These are phyloP conservation scores for Arbutus unedo DNA, from an alignment of 148 eudicot species.

Conservation along the genomic window DNA sequence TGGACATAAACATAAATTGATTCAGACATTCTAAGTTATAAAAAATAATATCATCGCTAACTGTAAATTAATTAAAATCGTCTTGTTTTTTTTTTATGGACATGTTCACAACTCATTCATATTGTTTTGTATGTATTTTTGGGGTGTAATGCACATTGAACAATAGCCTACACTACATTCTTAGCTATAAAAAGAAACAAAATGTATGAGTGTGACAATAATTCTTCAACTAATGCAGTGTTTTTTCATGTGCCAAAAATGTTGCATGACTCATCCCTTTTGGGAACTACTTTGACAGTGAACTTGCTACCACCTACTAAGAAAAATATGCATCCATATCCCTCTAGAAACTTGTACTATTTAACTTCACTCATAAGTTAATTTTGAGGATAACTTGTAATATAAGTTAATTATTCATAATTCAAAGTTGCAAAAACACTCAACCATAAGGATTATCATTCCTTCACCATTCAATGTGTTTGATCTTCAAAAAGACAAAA, in stretches of 20 bases:
- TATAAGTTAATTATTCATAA: not conserved
- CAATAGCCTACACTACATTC: not conserved
- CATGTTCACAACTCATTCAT: too few relatives aligned
- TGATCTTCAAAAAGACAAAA: not conserved
- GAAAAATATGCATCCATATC: not conserved
- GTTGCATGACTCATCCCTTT: not conserved
- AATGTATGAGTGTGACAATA: not conserved
- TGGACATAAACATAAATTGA: too few relatives aligned
- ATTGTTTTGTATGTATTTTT: too few relatives aligned
- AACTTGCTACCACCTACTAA: not conserved
- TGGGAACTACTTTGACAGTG: slow-evolving; percentile 14
- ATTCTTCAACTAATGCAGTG: not conserved
- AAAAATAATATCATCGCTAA: too few relatives aligned
- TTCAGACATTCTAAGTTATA: too few relatives aligned
- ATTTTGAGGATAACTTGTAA: not conserved
- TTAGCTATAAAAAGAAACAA: not conserved
- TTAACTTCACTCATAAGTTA: not conserved
- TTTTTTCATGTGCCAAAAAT: not conserved
- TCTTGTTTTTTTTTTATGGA: too few relatives aligned
- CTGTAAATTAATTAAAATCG: too few relatives aligned
- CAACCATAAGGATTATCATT: not conserved
- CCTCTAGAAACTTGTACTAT: not conserved
- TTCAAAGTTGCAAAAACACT: not conserved
- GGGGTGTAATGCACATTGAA: not conserved
- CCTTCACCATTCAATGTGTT: not conserved